These are phyloP conservation scores for Candida verbasci DNA, from an alignment of 805 yeast species.

Conservation along the genomic window DNA sequence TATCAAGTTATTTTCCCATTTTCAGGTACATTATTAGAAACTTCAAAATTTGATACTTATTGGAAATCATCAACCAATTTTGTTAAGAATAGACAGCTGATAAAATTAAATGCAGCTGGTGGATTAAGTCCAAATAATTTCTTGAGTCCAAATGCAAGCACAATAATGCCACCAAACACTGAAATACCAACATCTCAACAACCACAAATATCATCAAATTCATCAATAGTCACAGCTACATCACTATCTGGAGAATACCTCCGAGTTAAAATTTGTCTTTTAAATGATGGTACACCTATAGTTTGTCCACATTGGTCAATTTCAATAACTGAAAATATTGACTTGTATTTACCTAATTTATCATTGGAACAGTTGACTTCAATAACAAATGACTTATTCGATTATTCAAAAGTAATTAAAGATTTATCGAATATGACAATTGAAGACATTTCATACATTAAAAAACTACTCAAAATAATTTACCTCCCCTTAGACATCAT, in stretches of 20 bases:
- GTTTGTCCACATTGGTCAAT: slow-evolving; percentile 68
- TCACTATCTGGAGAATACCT: slow-evolving; percentile 80
- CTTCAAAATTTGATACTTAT: slow-evolving; percentile 90
- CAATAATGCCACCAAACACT: background rate
- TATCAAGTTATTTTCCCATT: slow-evolving; percentile 89
- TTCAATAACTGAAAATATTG: slow-evolving; percentile 46
- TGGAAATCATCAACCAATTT: slow-evolving; percentile 85
- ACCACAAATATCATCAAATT: slow-evolving; percentile 19
- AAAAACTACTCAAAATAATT: slow-evolving; percentile 40
- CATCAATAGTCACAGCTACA: slow-evolving; percentile 85
- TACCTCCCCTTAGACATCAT: slow-evolving; percentile 60
- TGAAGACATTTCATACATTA: slow-evolving; percentile 36
- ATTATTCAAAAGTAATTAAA: slow-evolving; percentile 33
- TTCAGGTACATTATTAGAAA: slow-evolving; percentile 75
- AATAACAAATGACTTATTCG: slow-evolving; percentile 36
- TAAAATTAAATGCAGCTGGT: slow-evolving; percentile 32
- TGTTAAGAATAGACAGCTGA: slow-evolving; percentile 23
- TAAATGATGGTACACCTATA: slow-evolving; percentile 82
- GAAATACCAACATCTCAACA: slow-evolving; percentile 7
- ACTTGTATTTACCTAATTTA: slow-evolving; percentile 58
- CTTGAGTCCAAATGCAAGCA: slow-evolving; percentile 24
- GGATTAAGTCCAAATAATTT: slow-evolving; percentile 40
- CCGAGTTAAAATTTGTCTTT: slow-evolving; percentile 61
- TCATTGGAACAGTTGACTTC: slow-evolving; percentile 42
- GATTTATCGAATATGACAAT: slow-evolving; percentile 35